Percentiles rank a stretch among this genome's conserved stretches.
phyloP scores from a whole-genome alignment of 1,284 basidiomycete species.

The Cryptococcus amylolentus region DNA sequence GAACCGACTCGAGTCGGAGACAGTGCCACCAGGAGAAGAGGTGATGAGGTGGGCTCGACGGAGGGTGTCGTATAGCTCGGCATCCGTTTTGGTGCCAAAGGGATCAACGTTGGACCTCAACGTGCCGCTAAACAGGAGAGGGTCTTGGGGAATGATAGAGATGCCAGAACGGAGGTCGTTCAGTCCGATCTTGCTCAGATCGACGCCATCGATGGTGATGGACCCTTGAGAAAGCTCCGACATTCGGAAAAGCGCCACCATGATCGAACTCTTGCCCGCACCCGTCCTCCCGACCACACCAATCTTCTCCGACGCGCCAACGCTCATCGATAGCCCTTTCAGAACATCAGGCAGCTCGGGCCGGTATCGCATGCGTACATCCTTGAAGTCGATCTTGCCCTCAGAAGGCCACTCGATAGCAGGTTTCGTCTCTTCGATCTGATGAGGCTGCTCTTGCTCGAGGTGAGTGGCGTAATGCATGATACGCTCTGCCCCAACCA shows the following conservation, averaged over 20 bases:
- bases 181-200: constrained; percentile 55
- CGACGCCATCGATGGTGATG: constrained; percentile 51
- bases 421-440: constrained; percentile 60
- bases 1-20: constrained; percentile 53
- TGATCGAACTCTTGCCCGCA: constrained; percentile 59
- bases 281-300: constrained; percentile 54
- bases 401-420: constrained; percentile 62
- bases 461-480: constrained; percentile 63
- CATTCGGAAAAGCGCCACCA: constrained; percentile 56
- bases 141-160: constrained; percentile 82
- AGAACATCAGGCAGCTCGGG: constrained; percentile 54
- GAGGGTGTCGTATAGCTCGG: constrained; percentile 74
- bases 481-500: constrained; percentile 84
- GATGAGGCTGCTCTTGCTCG: constrained; percentile 74
- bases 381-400: constrained; percentile 48
- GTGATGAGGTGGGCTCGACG: constrained; percentile 69
- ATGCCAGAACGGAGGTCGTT: constrained; percentile 52
- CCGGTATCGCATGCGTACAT: constrained; percentile 53
- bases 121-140: constrained; percentile 58
- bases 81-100: constrained; percentile 69
- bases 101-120: constrained; percentile 65
- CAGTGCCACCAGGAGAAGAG: constrained; percentile 3
- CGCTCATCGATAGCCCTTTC: constrained; percentile 58
- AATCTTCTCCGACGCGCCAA: constrained; percentile 55
- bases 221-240: constrained; percentile 49